Base-by-base conservation (phyloP, 371 early-diverging fungal genomes). In the Rhizopus delemar region DNA sequence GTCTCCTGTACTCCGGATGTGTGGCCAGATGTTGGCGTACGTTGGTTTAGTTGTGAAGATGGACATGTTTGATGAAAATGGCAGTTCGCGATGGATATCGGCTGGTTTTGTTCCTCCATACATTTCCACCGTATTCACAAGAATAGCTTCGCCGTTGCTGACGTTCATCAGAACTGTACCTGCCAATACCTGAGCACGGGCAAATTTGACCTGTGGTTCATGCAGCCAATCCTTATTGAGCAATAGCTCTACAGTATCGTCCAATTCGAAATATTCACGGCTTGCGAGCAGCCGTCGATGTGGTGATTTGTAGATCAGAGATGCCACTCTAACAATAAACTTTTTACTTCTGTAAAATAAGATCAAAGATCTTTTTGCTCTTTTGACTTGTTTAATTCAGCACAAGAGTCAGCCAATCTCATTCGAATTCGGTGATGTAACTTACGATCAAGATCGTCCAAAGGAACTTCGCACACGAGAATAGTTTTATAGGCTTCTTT, bases 121-220 rank as follows among this genome's bases (percentile, higher is more conserved):
- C 35, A 59, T 48, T 32, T 72, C 72, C 4, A 66, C 61, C 8
- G 69, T 72, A 53, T 68, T 68, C 7, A 56, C 52, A 36, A 68
- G 57, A 36, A 66, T 51, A 12, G 68, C 68, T 32, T 72, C 53
- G 7, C 55, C 59, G 41, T 67, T 71, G 0, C n/a, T n/a, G n/a
- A n/a, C 52, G 56, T 72, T 72, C n/a, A 56, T 12, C 4, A 68
- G 41, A 16, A 61, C 46, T 2, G 49, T 45, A 0, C 73, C 66
- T 3, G 66, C 68, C 2, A 65, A 46, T 3, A 62, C 35, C 31
- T 53, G 34, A 5, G 62, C 65, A 39, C 62, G 57, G 5, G 49
- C 50, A 41, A 46, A 65, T 46, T 58, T 62, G 16, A 62, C 57
- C 50, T 65, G 65, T 3, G 65, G 65, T 35, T 56, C 34, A 32